Percentiles rank a stretch among this genome's conserved stretches.
Conservation (phyloP, 106 monocot genomes). For the Apostasia shenzhenica region DNA sequence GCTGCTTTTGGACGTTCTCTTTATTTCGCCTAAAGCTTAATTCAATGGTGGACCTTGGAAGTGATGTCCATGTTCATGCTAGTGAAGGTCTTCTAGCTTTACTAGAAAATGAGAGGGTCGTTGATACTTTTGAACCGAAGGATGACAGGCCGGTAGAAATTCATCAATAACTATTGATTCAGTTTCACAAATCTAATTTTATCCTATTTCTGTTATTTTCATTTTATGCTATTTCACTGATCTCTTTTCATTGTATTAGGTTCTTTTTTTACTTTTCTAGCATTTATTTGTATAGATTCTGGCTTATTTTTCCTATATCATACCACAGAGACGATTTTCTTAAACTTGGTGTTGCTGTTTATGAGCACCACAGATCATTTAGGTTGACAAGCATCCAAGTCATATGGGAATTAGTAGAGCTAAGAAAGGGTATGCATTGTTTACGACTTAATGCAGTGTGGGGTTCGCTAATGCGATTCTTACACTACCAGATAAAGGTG, state of each 20-base stretch:
- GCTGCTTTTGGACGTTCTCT: no score
- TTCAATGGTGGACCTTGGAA: conserved; percentile 96
- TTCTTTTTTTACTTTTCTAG: background rate
- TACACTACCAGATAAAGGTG: no score
- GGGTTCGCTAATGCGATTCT: no score
- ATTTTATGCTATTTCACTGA: background rate
- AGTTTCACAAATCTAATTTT: conserved; percentile 81
- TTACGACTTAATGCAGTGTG: no score
- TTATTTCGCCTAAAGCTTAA: conserved; percentile 52
- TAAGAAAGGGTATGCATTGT: conserved; percentile 79
- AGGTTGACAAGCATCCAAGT: conserved; percentile 96
- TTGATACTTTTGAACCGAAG: conserved; percentile 63
- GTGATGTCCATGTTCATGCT: conserved; percentile 91
- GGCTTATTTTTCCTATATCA: conserved; percentile 33
- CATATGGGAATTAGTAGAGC: conserved; percentile 99
- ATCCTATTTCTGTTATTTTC: conserved; percentile 39
- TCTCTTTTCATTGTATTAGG: background rate
- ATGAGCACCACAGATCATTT: conserved; percentile 93
- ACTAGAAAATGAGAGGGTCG: conserved; percentile 85
- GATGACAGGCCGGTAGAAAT: conserved; percentile 38
- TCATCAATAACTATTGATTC: conserved; percentile 74
- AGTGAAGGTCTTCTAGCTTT: conserved; percentile 88
- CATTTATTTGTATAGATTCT: no score
- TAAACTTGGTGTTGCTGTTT: conserved; percentile 86
- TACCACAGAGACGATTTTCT: conserved; percentile 76